Evolutionary conservation across 441 rosid species (phyloP), one percentile per base, ranked within the genome.

Genomic region (Theobroma grandiflorum): DNA sequence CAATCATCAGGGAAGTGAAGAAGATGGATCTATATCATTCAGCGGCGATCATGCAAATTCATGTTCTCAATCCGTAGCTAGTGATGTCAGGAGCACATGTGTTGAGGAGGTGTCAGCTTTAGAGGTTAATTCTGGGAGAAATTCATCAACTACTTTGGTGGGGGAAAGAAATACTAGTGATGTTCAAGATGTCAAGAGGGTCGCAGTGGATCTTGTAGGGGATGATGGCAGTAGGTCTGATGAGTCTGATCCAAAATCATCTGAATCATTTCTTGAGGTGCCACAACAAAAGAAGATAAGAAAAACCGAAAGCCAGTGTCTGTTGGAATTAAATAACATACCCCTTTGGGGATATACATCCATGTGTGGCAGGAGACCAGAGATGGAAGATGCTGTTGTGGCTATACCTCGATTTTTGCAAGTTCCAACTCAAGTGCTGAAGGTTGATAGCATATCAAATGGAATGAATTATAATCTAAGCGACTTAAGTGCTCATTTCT

Each of bases 361-460:
- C 61, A 73, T 89, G 15, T 85, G 92, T 58, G 96, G 94, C 78
- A 87, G 88, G 82, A 84, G 94, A 77, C 91, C 93, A 8, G 96
- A 92, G 84, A 92, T 92, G 96, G 96, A 92, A 86, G 96, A 92
- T 86, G 88, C 92, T 75, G 84, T 86, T 8, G 86, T 87, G 4
- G 72, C 84, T 16, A 71, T 89, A 11, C 95, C 93, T 15, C 82
- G 84, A 43, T 85, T 89, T 86, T 59, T 88, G 69, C 81, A 85
- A 14, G 82, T 88, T 79, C 85, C 85, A 2, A 77, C 81, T 22
- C 75, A 66, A 20, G 83, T 84, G 78, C 62, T 89, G 71, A 53
- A 82, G 64, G 87, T 79, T 64, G 83, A 84, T 76, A 84, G 68
- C 52, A 61, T 79, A 61, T 70, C 80, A 0, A 82, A 72, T 53